Evolutionary conservation across 352 stramenopile species (phyloP).

Genomic region (Pelagophyceae sp.): DNA sequence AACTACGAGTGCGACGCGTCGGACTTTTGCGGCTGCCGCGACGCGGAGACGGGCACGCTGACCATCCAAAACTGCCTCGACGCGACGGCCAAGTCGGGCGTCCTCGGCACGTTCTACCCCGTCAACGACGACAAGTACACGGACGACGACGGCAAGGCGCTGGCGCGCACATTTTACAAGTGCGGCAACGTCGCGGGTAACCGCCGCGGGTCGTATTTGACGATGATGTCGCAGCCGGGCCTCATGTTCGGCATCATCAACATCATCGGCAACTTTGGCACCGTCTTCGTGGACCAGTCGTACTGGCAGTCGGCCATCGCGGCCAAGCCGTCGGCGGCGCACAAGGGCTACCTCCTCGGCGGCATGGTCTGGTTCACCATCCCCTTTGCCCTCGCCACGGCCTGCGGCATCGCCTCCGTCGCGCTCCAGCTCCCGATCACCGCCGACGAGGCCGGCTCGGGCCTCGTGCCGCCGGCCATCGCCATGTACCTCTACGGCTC

Average conservation of each 20-base stretch:
- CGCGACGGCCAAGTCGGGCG: constrained; percentile 6
- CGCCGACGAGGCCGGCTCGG: constrained; percentile 46
- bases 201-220: constrained; percentile 55
- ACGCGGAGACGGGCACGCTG: neutral
- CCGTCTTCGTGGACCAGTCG: constrained; percentile 66
- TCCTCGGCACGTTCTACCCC: constrained; percentile 45
- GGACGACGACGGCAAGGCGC: constrained; percentile 27
- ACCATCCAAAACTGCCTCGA: neutral
- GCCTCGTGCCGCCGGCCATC: constrained; percentile 61
- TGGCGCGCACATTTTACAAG: constrained; percentile 30
- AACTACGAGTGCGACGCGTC: neutral
- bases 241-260: constrained; percentile 75
- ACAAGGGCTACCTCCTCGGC: constrained; percentile 59
- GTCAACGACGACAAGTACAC: constrained; percentile 48
- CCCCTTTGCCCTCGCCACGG: constrained; percentile 62
- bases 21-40: constrained; percentile 6
- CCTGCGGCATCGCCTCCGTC: constrained; percentile 53
- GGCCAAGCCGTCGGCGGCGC: constrained; percentile 47
- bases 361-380: constrained; percentile 65
- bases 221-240: constrained; percentile 56
- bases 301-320: constrained; percentile 73
- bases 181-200: constrained; percentile 57
- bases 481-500: constrained; percentile 54
- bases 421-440: constrained; percentile 65
- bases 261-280: constrained; percentile 72